Evolutionary conservation across 176 grass and related monocot genomes (phyloP).

Genomic region (Microstegium vimineum): DNA sequence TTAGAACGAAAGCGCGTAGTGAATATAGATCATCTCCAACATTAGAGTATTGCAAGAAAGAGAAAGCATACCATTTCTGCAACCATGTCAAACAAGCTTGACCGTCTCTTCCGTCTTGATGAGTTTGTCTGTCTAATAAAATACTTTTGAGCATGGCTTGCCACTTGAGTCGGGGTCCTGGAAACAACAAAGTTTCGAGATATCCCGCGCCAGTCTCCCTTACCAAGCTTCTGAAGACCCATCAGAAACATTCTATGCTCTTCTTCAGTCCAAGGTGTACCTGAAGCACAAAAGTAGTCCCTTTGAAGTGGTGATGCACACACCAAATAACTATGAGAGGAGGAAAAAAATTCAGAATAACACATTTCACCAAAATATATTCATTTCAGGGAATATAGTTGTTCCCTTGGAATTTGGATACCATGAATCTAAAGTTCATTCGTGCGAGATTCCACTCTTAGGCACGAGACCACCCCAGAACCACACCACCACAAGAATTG

Average conservation of each 20-base stretch:
- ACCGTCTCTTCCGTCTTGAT: slow-evolving; percentile 75
- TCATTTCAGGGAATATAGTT: neutral
- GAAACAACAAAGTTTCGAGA: slow-evolving; percentile 77
- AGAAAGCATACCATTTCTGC: slow-evolving; percentile 53
- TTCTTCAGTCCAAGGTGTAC: slow-evolving; percentile 94
- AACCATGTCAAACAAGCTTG: slow-evolving; percentile 93
- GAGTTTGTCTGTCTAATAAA: slow-evolving; percentile 86
- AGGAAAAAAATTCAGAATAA: neutral
- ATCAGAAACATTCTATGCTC: slow-evolving; percentile 85
- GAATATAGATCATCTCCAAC: neutral
- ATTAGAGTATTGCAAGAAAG: neutral
- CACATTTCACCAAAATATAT: neutral
- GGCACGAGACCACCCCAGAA: neutral
- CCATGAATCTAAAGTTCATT: neutral
- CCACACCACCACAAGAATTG: neutral
- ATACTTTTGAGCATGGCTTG: slow-evolving; percentile 96
- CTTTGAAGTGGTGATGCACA: neutral
- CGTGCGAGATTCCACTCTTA: neutral
- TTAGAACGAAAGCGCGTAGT: slow-evolving; percentile 4
- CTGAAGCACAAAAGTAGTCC: slow-evolving; percentile 36
- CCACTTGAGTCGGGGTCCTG: slow-evolving; percentile 88
- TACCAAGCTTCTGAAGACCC: slow-evolving; percentile 84
- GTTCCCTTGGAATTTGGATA: neutral
- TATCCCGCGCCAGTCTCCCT: slow-evolving; percentile 94
- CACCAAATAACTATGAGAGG: neutral